Base-by-base conservation (phyloP, 176 grass and related monocot species). In the Carex kokanica region DNA sequence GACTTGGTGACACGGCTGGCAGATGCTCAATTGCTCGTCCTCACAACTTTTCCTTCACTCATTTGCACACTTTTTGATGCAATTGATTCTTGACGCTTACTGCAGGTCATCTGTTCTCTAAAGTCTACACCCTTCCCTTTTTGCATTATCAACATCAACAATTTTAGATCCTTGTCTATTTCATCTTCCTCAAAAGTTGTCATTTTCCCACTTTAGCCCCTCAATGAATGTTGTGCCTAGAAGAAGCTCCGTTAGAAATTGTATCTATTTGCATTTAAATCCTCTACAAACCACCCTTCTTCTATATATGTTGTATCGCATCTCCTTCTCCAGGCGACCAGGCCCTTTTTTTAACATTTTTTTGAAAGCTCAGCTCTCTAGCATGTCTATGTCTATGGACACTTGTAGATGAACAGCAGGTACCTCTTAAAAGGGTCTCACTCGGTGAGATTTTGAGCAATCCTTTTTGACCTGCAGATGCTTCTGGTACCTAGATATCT, bases 1-100 rank as follows among this genome's bases (percentile, higher is more conserved):
- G 74, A 72, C 34, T 86, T 92, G 54, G n/a, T 12, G 17, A 60
- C 61, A 43, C 10, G 25, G 78, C 34, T 68, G 3, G 49, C 56
- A 80, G 64, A 85, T 86, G 80, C 47, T 45, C 41, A 70, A 87
- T 63, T 90, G 71, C 82, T 94, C 74, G 88, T 60, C 78, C 63
- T 73, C 45, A 21, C 6, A 12, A 29, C 85, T 74, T 84, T 92
- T 49, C 62, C 85, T 65, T 86, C 90, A 45, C 38, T 3, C 12
- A 4, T 89, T 69, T 56, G 74, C 38, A 80, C 64, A 64, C 53
- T 23, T 78, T 74, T 83, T 61, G 78, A 67, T 84, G 83, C 61
- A 61, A 71, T 88, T 51, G 49, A 38, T 80, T 91, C 32, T 74
- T 81, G 62, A 84, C 66, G 64, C 84, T 36, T 72, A 25, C 52